phyloP scores from a whole-genome alignment of 805 yeast genomes.

The Wickerhamomyces queroliae region DNA sequence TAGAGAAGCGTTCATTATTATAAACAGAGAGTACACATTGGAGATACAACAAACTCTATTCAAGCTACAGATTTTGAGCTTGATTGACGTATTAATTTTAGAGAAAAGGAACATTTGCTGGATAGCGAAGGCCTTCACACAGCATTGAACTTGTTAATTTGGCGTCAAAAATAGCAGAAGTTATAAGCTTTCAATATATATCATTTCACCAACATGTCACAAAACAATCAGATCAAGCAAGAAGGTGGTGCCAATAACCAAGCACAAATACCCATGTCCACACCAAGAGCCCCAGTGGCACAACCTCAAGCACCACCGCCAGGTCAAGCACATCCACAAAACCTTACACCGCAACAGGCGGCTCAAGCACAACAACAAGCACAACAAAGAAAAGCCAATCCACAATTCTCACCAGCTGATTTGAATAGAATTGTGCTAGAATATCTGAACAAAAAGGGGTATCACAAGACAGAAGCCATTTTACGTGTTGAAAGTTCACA shows the following conservation, averaged over 20 bases:
- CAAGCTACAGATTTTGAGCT: too few relatives aligned
- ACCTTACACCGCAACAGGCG: conserved; percentile 4
- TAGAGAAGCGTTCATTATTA: too few relatives aligned
- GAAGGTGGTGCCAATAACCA: not conserved
- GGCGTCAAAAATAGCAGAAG: too few relatives aligned
- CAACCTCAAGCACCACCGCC: conserved; percentile 4
- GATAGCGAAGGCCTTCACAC: too few relatives aligned
- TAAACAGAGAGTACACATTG: too few relatives aligned
- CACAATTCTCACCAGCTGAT: conserved; percentile 74
- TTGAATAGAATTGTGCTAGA: conserved; percentile 89
- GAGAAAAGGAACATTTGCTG: too few relatives aligned
- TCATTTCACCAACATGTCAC: not conserved
- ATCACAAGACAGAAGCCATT: conserved; percentile 90
- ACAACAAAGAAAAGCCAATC: conserved; percentile 19
- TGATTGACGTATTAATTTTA: too few relatives aligned
- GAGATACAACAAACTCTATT: too few relatives aligned
- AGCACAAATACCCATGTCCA: not conserved
- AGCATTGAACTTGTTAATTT: too few relatives aligned
- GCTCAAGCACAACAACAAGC: conserved; percentile 6
- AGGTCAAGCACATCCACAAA: conserved; percentile 4
- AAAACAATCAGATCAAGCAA: conserved; percentile 1
- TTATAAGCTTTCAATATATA: not conserved
- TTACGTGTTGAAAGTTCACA: conserved; percentile 79
- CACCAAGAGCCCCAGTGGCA: conserved; percentile 2
- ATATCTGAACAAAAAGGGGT: conserved; percentile 89